These are phyloP conservation scores for Syzygium aqueum DNA, from an alignment of 345 rosid genomes.

Conservation along the genomic window DNA sequence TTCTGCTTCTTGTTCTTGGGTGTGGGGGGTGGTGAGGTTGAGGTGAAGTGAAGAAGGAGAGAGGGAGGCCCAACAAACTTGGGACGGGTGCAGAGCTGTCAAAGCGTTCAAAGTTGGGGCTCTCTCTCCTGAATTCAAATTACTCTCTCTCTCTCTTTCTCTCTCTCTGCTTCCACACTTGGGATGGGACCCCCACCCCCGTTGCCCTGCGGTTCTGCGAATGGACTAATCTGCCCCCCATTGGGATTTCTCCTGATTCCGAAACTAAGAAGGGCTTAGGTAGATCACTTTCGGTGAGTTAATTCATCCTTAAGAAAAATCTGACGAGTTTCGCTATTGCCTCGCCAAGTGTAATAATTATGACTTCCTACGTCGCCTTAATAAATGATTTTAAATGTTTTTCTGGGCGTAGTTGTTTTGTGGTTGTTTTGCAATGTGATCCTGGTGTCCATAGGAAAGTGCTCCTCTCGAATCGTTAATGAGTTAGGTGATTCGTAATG, in stretches of 20 bases:
- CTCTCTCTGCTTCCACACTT: background rate
- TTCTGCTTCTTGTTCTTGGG: background rate
- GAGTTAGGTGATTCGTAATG: background rate
- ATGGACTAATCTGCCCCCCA: slow-evolving; percentile 1
- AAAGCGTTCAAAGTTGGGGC: slow-evolving; percentile 5
- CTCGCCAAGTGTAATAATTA: background rate
- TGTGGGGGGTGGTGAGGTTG: background rate
- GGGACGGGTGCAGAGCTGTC: slow-evolving; percentile 48
- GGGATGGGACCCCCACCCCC: background rate
- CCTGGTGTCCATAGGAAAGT: background rate
- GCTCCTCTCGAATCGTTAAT: background rate
- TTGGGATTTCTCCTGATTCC: background rate
- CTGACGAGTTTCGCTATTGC: background rate
- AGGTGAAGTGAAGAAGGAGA: background rate
- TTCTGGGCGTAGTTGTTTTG: fast-evolving
- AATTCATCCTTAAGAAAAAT: background rate
- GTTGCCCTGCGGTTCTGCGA: background rate
- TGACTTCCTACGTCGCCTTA: background rate
- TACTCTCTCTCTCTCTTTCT: background rate
- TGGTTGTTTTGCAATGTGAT: background rate
- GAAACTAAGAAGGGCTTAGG: background rate
- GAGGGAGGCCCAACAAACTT: slow-evolving; percentile 10
- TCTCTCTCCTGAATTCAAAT: slow-evolving; percentile 5
- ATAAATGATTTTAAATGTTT: background rate
- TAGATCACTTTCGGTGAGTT: background rate